Evolutionary conservation across 371 early-diverging fungal species (phyloP).

Genomic region (Rhizomucor pusillus): DNA sequence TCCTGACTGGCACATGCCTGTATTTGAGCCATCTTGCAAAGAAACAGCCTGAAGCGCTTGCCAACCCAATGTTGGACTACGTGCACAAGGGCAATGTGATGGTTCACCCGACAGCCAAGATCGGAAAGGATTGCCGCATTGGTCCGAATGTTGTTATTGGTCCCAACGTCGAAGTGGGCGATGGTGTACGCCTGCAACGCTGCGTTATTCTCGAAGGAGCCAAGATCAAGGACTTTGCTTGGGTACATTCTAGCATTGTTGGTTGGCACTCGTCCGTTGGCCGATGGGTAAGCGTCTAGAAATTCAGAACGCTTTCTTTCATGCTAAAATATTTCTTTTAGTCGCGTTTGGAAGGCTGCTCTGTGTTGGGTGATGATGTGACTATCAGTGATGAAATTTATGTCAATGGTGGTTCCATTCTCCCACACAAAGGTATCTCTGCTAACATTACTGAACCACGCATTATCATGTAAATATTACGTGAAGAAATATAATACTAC

Average conservation of each 20-base stretch:
- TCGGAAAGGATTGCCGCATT: constrained; percentile 94
- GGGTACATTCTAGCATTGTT: constrained; percentile 91
- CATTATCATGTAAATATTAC: constrained; percentile 94
- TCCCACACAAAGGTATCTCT: constrained; percentile 93
- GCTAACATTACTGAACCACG: constrained; percentile 90
- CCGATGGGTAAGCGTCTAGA: constrained; percentile 69
- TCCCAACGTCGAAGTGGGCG: constrained; percentile 91
- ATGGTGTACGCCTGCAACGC: constrained; percentile 92
- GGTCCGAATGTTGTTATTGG: constrained; percentile 96
- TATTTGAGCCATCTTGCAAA: constrained; percentile 86
- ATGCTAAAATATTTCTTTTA: neutral
- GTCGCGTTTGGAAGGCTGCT: constrained; percentile 89
- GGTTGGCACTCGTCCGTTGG: constrained; percentile 98
- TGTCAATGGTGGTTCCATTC: constrained; percentile 91
- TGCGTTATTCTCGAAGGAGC: constrained; percentile 92
- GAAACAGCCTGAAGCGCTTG: constrained; percentile 69
- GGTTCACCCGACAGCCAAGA: constrained; percentile 89
- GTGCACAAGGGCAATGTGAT: constrained; percentile 86
- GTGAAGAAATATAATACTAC: too few relatives aligned
- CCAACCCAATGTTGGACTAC: constrained; percentile 63
- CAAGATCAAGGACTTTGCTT: constrained; percentile 86
- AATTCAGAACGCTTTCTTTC: too few relatives aligned
- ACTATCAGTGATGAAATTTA: constrained; percentile 90
- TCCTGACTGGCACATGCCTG: constrained; percentile 93
- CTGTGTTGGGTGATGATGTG: constrained; percentile 96